Evolutionary conservation across 768 basidiomycete genomes (phyloP).

Genomic region (Tremella fuciformis): DNA sequence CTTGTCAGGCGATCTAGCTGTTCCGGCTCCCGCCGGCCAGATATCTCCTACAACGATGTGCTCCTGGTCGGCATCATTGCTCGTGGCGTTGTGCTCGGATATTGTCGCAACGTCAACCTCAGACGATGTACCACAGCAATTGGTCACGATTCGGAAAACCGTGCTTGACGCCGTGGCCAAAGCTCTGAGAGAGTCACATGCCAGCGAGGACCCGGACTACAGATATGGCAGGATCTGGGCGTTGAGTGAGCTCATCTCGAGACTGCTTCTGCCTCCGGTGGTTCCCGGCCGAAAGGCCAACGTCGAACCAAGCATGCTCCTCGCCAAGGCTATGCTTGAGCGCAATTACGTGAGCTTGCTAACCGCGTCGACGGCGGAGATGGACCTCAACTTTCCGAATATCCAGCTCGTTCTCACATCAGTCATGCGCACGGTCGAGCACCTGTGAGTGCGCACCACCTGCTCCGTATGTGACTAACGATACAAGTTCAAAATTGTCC

Average conservation of each 20-base stretch:
- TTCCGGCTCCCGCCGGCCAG: constrained; percentile 13
- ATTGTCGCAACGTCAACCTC: constrained; percentile 63
- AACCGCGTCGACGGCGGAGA: constrained; percentile 81
- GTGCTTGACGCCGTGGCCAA: constrained; percentile 85
- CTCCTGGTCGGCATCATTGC: constrained; percentile 61
- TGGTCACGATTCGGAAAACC: constrained; percentile 85
- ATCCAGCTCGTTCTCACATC: constrained; percentile 80
- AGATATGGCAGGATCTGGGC: constrained; percentile 87
- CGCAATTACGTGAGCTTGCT: constrained; percentile 89
- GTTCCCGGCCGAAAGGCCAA: constrained; percentile 55
- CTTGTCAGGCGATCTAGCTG: constrained; percentile 61
- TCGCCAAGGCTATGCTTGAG: constrained; percentile 97
- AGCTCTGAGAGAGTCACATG: constrained; percentile 72
- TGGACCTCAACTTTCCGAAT: constrained; percentile 93
- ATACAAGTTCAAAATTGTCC: constrained; percentile 80
- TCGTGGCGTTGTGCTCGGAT: constrained; percentile 92
- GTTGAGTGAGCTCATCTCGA: constrained; percentile 79
- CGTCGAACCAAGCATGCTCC: constrained; percentile 76
- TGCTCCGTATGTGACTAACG: constrained; percentile 3
- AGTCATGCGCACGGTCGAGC: constrained; percentile 82
- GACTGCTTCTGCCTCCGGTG: constrained; percentile 72
- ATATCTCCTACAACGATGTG: constrained; percentile 3
- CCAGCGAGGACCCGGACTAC: constrained; percentile 61
- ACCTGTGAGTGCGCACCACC: constrained; percentile 59
- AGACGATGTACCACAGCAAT: constrained; percentile 72